These are phyloP conservation scores for Cinnamomum chago DNA, from an alignment of 164 flowering plant species.

Conservation along the genomic window DNA sequence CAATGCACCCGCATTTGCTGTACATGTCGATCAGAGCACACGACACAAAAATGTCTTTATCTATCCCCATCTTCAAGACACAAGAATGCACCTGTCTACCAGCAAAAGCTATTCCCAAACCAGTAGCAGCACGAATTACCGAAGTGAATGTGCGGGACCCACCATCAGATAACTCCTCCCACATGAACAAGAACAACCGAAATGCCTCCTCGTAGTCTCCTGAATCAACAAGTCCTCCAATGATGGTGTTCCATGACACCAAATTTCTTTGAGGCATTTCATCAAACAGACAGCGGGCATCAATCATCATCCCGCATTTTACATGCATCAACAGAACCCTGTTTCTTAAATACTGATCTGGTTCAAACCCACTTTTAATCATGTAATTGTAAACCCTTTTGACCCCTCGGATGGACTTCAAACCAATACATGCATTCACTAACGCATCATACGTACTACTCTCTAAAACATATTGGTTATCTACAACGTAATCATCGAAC, in stretches of 20 bases:
- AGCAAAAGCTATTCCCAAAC: slow-evolving; percentile 28
- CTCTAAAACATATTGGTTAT: slow-evolving; percentile 9
- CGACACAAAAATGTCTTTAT: slow-evolving; percentile 36
- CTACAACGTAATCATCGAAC: slow-evolving; percentile 32
- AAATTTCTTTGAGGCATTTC: slow-evolving; percentile 54
- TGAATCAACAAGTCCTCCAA: slow-evolving; percentile 43
- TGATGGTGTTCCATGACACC: slow-evolving; percentile 49
- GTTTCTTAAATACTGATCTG: slow-evolving; percentile 48
- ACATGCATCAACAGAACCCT: slow-evolving; percentile 57
- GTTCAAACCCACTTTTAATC: slow-evolving; percentile 32
- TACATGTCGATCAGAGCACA: slow-evolving; percentile 67
- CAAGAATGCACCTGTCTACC: slow-evolving; percentile 59
- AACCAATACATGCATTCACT: slow-evolving; percentile 47
- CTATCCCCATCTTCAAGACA: slow-evolving; percentile 43
- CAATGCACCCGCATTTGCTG: slow-evolving; percentile 55
- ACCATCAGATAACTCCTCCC: slow-evolving; percentile 41
- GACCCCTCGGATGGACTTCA: slow-evolving; percentile 44
- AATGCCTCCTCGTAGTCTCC: slow-evolving; percentile 46
- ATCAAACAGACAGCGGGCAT: slow-evolving; percentile 46
- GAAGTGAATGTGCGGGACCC: slow-evolving; percentile 36
- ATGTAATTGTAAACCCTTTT: slow-evolving; percentile 41
- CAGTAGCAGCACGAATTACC: slow-evolving; percentile 45
- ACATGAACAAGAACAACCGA: slow-evolving; percentile 40
- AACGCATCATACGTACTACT: slow-evolving; percentile 46
- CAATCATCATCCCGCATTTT: slow-evolving; percentile 56